These are phyloP conservation scores for Heliamphora exappendiculata DNA, from an alignment of 148 eudicot genomes.

Conservation along the genomic window DNA sequence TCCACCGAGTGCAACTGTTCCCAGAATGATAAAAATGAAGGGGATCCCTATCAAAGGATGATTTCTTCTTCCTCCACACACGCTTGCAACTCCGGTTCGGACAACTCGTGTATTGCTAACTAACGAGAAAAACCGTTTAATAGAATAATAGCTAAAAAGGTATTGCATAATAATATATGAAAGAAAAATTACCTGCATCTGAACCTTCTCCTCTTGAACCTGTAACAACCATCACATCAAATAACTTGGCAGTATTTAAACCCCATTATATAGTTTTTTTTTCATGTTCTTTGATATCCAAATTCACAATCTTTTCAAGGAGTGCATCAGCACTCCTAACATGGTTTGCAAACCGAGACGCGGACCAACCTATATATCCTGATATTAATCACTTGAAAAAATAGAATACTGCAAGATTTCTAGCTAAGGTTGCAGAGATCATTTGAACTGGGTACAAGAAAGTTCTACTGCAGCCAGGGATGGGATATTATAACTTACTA, in stretches of 20 bases:
- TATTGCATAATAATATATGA: neutral
- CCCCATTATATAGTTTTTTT: neutral
- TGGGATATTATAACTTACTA: no score
- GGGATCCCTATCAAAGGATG: slow-evolving; percentile 46
- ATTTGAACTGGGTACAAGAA: neutral
- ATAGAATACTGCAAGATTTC: neutral
- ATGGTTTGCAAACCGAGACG: neutral
- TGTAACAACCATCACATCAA: slow-evolving; percentile 17
- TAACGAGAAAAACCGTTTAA: neutral
- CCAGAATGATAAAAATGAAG: slow-evolving; percentile 53
- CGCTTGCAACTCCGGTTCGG: slow-evolving; percentile 50
- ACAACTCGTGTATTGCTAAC: slow-evolving; percentile 44
- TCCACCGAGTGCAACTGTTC: slow-evolving; percentile 62
- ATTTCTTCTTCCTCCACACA: slow-evolving; percentile 42
- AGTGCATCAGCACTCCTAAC: neutral
- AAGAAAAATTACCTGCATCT: slow-evolving; percentile 29
- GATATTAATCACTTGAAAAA: neutral
- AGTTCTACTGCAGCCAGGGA: no score
- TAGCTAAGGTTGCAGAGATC: neutral
- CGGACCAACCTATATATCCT: neutral
- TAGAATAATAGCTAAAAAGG: neutral
- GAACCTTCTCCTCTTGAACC: slow-evolving; percentile 36
- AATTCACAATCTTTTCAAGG: neutral
- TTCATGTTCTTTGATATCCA: neutral
- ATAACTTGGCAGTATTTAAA: slow-evolving; percentile 3